A percentile compares a stretch with the other conserved stretches of the same genome.
Evolutionary conservation across 345 rosid genomes (phyloP).

Genomic region (Heritiera littoralis): DNA sequence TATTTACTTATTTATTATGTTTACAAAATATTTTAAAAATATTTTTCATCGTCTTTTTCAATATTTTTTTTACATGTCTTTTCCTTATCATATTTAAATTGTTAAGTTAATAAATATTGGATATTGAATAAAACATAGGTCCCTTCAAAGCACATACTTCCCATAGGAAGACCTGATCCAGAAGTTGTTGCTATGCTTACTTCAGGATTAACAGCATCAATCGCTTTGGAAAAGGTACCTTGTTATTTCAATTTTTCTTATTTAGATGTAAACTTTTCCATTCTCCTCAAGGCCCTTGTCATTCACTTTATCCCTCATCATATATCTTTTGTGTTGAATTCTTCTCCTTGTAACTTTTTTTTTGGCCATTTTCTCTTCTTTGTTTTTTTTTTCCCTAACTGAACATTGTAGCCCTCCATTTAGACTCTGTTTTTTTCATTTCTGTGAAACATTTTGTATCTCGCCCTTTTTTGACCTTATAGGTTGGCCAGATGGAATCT

Average conservation of each 20-base stretch:
- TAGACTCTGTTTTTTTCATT: not conserved
- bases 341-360: slow-evolving; percentile 2
- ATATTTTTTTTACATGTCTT: not conserved
- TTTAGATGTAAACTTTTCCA: slow-evolving; percentile 3
- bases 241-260: not conserved
- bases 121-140: slow-evolving; percentile 45
- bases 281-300: not conserved
- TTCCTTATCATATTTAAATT: not conserved
- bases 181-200: slow-evolving; percentile 99
- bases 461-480: slow-evolving; percentile 22
- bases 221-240: slow-evolving; percentile 82
- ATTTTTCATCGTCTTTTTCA: slow-evolving; percentile 21
- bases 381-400: not conserved
- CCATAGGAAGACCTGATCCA: slow-evolving; percentile 90
- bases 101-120: slow-evolving; percentile 17
- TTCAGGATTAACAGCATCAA: slow-evolving; percentile 94
- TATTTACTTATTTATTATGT: slow-evolving; percentile 3
- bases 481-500: slow-evolving; percentile 89
- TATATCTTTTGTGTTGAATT: not conserved
- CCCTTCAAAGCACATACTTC: slow-evolving; percentile 71
- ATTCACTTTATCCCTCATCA: not conserved
- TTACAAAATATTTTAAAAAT: too few relatives aligned
- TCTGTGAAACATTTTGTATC: not conserved
- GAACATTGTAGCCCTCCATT: slow-evolving; percentile 3
- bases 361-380: not conserved